These are phyloP conservation scores for Ceratocystis huliohia DNA, from an alignment of 2,329 filamentous ascomycete genomes.

Conservation along the genomic window DNA sequence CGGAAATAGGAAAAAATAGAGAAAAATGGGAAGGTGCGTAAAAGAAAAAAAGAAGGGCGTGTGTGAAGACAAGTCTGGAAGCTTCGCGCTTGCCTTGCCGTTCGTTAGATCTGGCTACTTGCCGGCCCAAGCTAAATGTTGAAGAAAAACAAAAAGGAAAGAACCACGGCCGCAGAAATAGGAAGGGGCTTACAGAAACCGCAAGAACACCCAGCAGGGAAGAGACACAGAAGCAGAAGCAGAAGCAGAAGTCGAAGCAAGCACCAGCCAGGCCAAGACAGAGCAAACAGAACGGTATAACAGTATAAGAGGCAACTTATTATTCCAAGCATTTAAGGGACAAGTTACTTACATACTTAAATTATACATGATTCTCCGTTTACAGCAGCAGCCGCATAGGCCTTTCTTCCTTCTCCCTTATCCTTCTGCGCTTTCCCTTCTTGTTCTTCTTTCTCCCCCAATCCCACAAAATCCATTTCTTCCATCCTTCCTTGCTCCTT, in stretches of 20 bases:
- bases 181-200: neutral
- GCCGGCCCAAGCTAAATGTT: no score
- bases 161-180: neutral
- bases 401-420: neutral
- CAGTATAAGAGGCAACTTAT: neutral
- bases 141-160: neutral
- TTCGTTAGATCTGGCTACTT: no score
- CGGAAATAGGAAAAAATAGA: neutral
- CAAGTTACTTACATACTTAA: neutral
- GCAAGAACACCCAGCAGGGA: conserved; percentile 19
- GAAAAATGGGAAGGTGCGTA: neutral
- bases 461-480: neutral
- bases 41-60: neutral
- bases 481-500: neutral
- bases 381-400: conserved; percentile 9
- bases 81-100: no score
- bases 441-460: neutral
- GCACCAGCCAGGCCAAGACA: neutral
- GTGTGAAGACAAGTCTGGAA: no score
- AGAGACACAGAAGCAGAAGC: conserved; percentile 18
- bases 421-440: neutral
- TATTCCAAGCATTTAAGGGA: neutral
- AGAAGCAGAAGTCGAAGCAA: conserved; percentile 4
- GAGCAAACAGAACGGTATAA: neutral
- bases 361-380: conserved; percentile 20